Conservation (phyloP, 2,329 filamentous ascomycete genomes). For the Penicillium polonicum region DNA sequence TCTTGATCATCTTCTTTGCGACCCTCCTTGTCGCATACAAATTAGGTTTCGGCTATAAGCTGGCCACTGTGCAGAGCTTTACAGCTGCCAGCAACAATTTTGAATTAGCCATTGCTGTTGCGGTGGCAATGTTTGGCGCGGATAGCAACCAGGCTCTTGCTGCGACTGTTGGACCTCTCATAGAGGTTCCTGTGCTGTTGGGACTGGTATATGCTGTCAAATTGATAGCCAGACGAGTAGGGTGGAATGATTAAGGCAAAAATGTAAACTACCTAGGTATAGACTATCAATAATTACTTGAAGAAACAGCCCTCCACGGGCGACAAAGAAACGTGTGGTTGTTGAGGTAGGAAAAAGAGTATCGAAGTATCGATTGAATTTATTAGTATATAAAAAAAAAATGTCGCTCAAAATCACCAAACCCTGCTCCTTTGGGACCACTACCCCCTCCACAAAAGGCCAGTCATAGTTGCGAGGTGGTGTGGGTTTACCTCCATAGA, state of each 20-base stretch:
- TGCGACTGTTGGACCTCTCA: slow-evolving; percentile 77
- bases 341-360: too few relatives aligned
- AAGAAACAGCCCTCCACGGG: too few relatives aligned
- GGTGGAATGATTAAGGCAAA: slow-evolving; percentile 11
- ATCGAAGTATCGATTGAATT: too few relatives aligned
- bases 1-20: slow-evolving; percentile 68
- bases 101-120: slow-evolving; percentile 85
- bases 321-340: too few relatives aligned
- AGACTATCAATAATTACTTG: too few relatives aligned
- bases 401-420: too few relatives aligned
- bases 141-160: slow-evolving; percentile 78
- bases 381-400: too few relatives aligned
- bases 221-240: slow-evolving; percentile 27
- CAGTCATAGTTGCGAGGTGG: too few relatives aligned
- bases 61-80: slow-evolving; percentile 76
- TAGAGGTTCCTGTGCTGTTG: slow-evolving; percentile 81
- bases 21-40: slow-evolving; percentile 63
- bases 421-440: too few relatives aligned
- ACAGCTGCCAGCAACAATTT: slow-evolving; percentile 93
- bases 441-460: too few relatives aligned
- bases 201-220: slow-evolving; percentile 71
- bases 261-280: background rate
- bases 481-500: too few relatives aligned
- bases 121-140: slow-evolving; percentile 75
- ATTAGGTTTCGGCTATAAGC: slow-evolving; percentile 71